phyloP scores from a whole-genome alignment of 495 filamentous ascomycete genomes.

The Xylaria acuta region DNA sequence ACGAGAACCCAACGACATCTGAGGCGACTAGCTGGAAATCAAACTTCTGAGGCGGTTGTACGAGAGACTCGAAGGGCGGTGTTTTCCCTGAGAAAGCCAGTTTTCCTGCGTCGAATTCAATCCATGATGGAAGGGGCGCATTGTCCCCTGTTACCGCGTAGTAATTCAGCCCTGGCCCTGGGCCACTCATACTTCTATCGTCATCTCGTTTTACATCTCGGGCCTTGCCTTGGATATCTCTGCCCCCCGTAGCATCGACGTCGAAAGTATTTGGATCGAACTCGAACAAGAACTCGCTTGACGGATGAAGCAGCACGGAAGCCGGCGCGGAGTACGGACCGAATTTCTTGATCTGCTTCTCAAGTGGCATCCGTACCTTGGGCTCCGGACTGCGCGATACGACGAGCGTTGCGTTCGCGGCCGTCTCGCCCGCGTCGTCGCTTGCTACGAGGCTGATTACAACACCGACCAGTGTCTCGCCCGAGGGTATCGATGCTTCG shows the following conservation, averaged over 20 bases:
- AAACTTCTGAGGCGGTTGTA: constrained; percentile 73
- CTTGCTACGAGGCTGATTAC: constrained; percentile 66
- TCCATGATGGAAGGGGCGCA: constrained; percentile 86
- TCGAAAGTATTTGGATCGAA: constrained; percentile 49
- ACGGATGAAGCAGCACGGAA: constrained; percentile 46
- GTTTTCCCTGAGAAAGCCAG: constrained; percentile 79
- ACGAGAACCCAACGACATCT: constrained; percentile 79
- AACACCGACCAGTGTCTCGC: constrained; percentile 46
- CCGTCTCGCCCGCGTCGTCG: constrained; percentile 62
- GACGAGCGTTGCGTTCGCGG: constrained; percentile 66
- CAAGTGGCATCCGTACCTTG: constrained; percentile 42
- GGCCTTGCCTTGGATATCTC: background rate
- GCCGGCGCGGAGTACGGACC: constrained; percentile 50
- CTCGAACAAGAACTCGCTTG: constrained; percentile 45
- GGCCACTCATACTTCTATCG: constrained; percentile 18
- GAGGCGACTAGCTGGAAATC: constrained; percentile 78
- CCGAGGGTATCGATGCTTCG: constrained; percentile 59
- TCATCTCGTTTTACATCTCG: constrained; percentile 2
- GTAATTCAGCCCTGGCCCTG: constrained; percentile 54
- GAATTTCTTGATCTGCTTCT: constrained; percentile 47
- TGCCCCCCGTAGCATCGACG: constrained; percentile 13
- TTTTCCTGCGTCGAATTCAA: constrained; percentile 68
- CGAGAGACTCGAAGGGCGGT: constrained; percentile 65
- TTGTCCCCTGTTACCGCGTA: constrained; percentile 80
- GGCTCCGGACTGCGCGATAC: constrained; percentile 59